Conservation (phyloP, 2,329 filamentous ascomycete species). For the Colletotrichum lini region DNA sequence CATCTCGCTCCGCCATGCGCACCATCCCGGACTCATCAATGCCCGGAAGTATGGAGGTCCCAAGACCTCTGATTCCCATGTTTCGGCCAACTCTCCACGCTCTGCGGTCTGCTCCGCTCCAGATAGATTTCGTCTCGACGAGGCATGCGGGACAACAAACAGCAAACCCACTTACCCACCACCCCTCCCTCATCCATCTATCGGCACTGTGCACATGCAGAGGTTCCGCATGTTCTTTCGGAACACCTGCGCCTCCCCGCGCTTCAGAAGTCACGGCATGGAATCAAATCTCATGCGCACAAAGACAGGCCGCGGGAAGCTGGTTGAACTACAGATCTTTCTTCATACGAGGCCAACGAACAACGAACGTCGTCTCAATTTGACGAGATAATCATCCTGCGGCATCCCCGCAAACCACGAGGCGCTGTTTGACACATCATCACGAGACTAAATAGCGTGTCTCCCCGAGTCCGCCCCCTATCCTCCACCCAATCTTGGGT, state of each 20-base stretch:
- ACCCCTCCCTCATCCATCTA: conserved; percentile 17
- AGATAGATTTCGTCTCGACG: conserved; percentile 21
- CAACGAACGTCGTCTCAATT: conserved; percentile 30
- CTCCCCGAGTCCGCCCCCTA: not conserved
- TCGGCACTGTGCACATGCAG: not conserved
- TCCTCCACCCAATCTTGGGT: conserved; percentile 22
- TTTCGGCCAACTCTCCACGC: conserved; percentile 21
- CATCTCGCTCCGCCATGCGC: conserved; percentile 37
- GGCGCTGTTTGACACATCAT: conserved; percentile 34
- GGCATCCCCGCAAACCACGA: conserved; percentile 38
- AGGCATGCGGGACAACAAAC: conserved; percentile 32
- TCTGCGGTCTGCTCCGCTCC: conserved; percentile 1
- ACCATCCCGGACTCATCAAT: conserved; percentile 39
- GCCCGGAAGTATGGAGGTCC: conserved; percentile 38
- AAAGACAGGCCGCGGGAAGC: not conserved
- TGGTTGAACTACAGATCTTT: not conserved
- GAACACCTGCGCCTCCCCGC: conserved; percentile 10
- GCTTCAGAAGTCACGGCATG: conserved; percentile 1
- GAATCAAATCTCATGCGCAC: conserved; percentile 1
- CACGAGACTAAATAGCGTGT: conserved; percentile 33
- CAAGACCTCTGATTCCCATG: conserved; percentile 19
- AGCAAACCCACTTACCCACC: conserved; percentile 17
- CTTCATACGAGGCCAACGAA: not conserved
- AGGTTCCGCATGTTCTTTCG: not conserved
- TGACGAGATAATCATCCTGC: conserved; percentile 35